phyloP scores from a whole-genome alignment of 2,329 filamentous ascomycete species.

The Cucurbitaria berberidis region DNA sequence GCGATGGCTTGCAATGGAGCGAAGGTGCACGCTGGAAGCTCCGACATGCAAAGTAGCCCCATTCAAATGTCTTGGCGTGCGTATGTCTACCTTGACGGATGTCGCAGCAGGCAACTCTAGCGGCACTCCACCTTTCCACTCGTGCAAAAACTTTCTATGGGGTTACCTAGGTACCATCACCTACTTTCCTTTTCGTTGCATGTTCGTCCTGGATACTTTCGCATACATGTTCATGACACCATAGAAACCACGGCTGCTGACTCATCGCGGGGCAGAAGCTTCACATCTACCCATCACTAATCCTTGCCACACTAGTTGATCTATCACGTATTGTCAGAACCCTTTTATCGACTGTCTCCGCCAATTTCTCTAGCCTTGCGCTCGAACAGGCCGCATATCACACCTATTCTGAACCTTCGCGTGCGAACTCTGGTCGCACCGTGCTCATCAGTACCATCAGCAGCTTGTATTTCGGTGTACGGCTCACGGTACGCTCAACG shows the following conservation, averaged over 20 bases:
- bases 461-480: background rate
- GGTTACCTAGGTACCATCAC: background rate
- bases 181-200: too few relatives aligned
- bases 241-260: background rate
- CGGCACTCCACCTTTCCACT: background rate
- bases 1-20: constrained; percentile 19
- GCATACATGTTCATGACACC: background rate
- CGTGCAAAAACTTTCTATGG: background rate
- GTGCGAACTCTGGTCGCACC: background rate
- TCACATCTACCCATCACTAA: background rate
- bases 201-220: background rate
- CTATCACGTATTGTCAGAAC: background rate
- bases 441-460: background rate
- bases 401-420: background rate
- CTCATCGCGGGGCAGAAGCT: background rate
- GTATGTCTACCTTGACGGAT: constrained; percentile 7
- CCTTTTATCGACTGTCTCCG: background rate
- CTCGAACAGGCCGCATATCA: background rate
- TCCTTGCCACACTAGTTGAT: background rate
- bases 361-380: background rate
- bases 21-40: constrained; percentile 33
- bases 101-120: background rate
- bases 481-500: constrained; percentile 16
- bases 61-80: constrained; percentile 23
- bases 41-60: constrained; percentile 20